These are phyloP conservation scores for Allium fistulosum DNA, from an alignment of 106 monocot species.

Conservation along the genomic window DNA sequence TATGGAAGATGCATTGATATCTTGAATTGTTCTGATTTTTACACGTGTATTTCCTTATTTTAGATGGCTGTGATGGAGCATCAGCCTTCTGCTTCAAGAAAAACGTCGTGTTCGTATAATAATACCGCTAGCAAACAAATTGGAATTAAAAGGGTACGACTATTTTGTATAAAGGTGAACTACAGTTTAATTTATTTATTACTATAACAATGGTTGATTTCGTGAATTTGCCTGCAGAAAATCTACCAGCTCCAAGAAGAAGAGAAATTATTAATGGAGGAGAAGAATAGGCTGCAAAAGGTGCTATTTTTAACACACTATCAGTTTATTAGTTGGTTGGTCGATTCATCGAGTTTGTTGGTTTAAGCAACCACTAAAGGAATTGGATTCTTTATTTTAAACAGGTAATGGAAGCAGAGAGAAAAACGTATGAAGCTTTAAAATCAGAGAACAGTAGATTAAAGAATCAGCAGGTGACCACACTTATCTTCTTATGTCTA, in stretches of 20 bases:
- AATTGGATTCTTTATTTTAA: no score
- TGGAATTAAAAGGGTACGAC: no score
- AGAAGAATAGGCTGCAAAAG: constrained; percentile 8
- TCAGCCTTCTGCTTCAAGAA: no score
- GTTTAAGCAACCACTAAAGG: not conserved
- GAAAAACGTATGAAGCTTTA: constrained; percentile 1
- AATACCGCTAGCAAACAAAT: no score
- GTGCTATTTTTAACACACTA: not conserved
- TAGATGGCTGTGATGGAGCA: no score
- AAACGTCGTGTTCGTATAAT: no score
- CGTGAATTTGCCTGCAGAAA: constrained; percentile 1
- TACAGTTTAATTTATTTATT: no score
- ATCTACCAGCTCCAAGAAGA: constrained; percentile 9
- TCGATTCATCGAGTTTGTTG: not conserved
- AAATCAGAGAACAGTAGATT: constrained; percentile 4
- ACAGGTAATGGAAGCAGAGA: constrained; percentile 6
- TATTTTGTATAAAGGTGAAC: no score
- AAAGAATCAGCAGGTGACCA: constrained; percentile 13
- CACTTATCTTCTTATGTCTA: not conserved
- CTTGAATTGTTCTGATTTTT: no score
- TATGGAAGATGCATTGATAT: no score
- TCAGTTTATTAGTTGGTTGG: not conserved
- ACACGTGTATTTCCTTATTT: no score
- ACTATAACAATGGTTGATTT: no score
- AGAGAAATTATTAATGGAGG: constrained; percentile 5